Conservation (phyloP, 805 yeast genomes). For the Cyberlindnera lachancei region DNA sequence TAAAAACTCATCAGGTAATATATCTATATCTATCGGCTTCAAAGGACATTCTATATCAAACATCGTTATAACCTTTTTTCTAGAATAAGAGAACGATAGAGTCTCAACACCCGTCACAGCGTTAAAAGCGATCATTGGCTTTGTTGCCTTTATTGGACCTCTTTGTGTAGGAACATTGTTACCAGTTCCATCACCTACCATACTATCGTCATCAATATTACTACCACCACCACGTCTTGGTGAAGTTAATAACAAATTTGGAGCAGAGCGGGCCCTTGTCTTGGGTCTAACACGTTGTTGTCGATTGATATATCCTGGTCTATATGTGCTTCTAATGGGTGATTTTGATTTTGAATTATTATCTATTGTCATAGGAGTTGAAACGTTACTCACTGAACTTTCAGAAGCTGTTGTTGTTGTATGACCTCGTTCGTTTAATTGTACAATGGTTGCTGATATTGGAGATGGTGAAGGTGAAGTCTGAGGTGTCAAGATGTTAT, state of each 20-base stretch:
- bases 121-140: slow-evolving; percentile 20
- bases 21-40: slow-evolving; percentile 4
- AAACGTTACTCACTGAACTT: too few relatives aligned
- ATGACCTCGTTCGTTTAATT: too few relatives aligned
- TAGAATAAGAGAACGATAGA: slow-evolving; percentile 25
- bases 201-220: too few relatives aligned
- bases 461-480: background rate
- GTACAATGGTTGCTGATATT: background rate
- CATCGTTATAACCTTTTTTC: slow-evolving; percentile 22
- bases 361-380: background rate
- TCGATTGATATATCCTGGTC: background rate
- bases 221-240: too few relatives aligned
- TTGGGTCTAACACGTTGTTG: background rate
- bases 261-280: slow-evolving; percentile 11
- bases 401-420: too few relatives aligned
- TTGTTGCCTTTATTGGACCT: slow-evolving; percentile 28
- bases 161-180: slow-evolving; percentile 25
- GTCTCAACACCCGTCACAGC: slow-evolving; percentile 23
- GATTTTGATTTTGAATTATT: background rate
- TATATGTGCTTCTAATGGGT: background rate
- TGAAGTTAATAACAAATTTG: too few relatives aligned
- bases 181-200: too few relatives aligned
- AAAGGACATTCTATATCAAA: slow-evolving; percentile 21
- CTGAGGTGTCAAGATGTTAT: too few relatives aligned
- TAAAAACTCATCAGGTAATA: slow-evolving; percentile 27